Evolutionary conservation across 371 early-diverging fungal species (phyloP), one percentile per base, ranked within the genome.

Genomic region (Rhizopus sp.): DNA sequence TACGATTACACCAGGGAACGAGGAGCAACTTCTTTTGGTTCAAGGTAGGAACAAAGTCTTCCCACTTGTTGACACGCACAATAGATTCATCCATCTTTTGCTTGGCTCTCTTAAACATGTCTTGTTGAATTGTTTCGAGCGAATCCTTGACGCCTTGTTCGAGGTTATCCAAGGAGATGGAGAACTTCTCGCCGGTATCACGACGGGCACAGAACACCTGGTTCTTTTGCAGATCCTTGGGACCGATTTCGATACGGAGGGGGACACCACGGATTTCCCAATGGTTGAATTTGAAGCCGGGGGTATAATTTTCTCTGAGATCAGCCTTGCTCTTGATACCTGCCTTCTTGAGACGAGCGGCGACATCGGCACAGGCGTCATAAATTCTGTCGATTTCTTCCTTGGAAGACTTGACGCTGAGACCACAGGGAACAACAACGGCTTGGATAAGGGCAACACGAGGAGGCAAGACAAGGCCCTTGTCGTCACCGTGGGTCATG

Each of bases 251-350:
- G 33, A 99, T 75, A 60, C 99, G 93, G 58, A 99, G 68, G 38
- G 99, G 99, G 50, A 98, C 97, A 74, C 99, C 99, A 77, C 90
- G 73, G 41, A 76, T 47, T 79, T 99, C 99, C 99, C 99, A 99
- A 84, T 99, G 97, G 83, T 98, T 99, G 87, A 94, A 99, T 85
- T 99, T 99, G 90, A 91, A 97, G 23, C 99, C 99, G 57, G 98
- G 94, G 47, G 96, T 93, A 83, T 94, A 92, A 74, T 91, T 93
- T 35, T 92, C 90, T 50, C 99, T 86, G 59, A 88, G 61, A 75
- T 99, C 99, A 30, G 91, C 73, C 78, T 95, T 92, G 63, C 87
- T 90, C 55, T 98, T 86, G 42, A 99, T 74, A 38, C 95, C 96
- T 31, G 78, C 85, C 62, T 81, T 82, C 72, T 91, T 88, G 67